Evolutionary conservation across 352 stramenopile species (phyloP), one percentile per base, ranked within the genome.

Genomic region (Phytophthora multivora): DNA sequence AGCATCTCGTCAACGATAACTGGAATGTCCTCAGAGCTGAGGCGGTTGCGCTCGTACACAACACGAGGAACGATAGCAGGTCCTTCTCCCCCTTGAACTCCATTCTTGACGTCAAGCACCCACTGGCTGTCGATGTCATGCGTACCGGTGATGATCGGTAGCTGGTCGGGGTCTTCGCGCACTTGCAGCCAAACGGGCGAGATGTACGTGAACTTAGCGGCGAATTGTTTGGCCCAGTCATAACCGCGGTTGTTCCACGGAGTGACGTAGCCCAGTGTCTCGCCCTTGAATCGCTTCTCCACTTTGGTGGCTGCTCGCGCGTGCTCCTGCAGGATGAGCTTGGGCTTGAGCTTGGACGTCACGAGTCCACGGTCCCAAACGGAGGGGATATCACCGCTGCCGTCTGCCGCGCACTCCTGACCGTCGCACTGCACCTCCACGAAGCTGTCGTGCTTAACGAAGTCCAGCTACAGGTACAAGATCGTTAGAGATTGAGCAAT

Each of bases 131-230:
- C 83, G 28, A 93, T 85, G 42, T 93, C 86, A 57, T 94, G 86
- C 0, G 66, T 72, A 3, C 86, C 86, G 3, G 86, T 91, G 54
- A 94, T 63, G 10, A 86, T 71, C 15, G 84, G 80, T 52, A 65
- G 61, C 21, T 79, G 69, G 16, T 76, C 54, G 16, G 47, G 42
- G 36, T 89, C 73, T 50, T 89, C 81, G 26, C 79, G 78, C 18
- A 94, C 64, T 49, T 94, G 86, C n/a, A 91, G 72, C 86, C 86
- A 94, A 66, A 93, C 83, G 36, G 86, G 86, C 55, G 84, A 72
- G 33, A 94, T 79, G 57, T 90, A 93, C 26, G 77, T 81, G 57
- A 94, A 86, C 60, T 91, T 92, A 38, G n/a, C n/a, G 10, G 80
- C 76, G 48, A 91, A 94, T 21, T 63, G 41, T 56, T 83, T 88